Evolutionary conservation across 768 basidiomycete species (phyloP), one percentile per base, ranked within the genome.

Genomic region (Tricholoma sp.): DNA sequence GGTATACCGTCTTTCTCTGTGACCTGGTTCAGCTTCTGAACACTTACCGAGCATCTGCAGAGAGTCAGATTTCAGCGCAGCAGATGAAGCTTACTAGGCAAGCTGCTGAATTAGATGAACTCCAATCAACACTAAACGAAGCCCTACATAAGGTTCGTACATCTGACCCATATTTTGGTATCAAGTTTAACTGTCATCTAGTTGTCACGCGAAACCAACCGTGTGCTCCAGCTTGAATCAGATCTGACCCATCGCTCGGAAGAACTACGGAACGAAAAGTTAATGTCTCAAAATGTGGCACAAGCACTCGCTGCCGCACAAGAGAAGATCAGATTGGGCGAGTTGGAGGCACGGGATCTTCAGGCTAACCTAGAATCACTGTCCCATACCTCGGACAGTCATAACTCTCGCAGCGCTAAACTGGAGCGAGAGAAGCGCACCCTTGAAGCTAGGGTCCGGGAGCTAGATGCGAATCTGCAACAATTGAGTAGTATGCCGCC

Each of bases 201-300:
- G 87, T 71, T 89, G 50, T 76, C 76, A 44, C 66, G 69, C 54
- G 86, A 89, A 70, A 75, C 81, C 5, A 74, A 79, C 57, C 82
- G 82, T 29, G 80, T 75, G 13, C 66, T 86, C 44, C 70, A 73
- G 52, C 74, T 89, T 20, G 85, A 89, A 63, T 66, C 70, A 0
- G 76, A 80, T 31, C 72, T 83, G 18, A 69, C 68, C 7, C 73
- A 74, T 63, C 77, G 74, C 36, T 75, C 76, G n/a, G 77, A 83
- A 44, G 84, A 85, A 20, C 73, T 88, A 31, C 78, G 76, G 41
- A 80, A 78, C 18, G 83, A 86, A 63, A 78, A 76, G 34, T 66
- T 82, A 10, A 67, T 74, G 8, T 73, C 75, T 4, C 78, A 77
- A 57, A 89, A 89, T 62, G 61, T 76, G 0, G 77, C 80, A 55